Base-by-base conservation (phyloP, 768 basidiomycete species). In the Boletus coccyginus region DNA sequence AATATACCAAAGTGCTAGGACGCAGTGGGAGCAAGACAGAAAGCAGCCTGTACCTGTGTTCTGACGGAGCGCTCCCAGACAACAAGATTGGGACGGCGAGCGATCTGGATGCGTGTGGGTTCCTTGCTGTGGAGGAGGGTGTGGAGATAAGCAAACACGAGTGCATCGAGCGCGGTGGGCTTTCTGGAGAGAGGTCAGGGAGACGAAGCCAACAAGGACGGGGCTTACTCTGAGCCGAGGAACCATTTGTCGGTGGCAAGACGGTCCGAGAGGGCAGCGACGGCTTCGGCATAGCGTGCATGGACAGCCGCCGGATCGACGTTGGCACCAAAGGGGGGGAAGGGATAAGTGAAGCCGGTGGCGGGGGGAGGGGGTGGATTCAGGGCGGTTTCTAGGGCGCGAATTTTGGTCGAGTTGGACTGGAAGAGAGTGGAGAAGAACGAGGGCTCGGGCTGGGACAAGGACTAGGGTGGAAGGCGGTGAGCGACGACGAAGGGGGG, bases 211-310 rank as follows among this genome's bases (percentile, higher is more conserved):
- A 27, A 7, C 9, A 46, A 3, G 58, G 43, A 61, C 63, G n/a
- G 10, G 14, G 55, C 81, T 46, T 66, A 92, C 92, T 71, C 73
- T 13, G 90, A 92, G 38, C 78, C 85, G 3, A 94, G 79, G 72
- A 94, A 88, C 92, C 92, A 94, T 58, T 81, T 82, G 65, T 92
- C 87, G 3, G 80, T 82, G 27, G 84, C 87, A 2, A 94, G 79
- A 24, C 90, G 81, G 59, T 88, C 87, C 0, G 88, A 87, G 32
- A 94, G 79, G 1, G 90, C 80, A 2, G 79, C 67, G 19, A 92
- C 84, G 16, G 90, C 90, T 46, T 90, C 88, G 21, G 77, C 75
- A 69, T 89, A 93, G 62, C 81, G 80, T 16, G 78, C 71, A 49
- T 83, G 74, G 19, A 92, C 67, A 3, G 78, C 72, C 16, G 73